phyloP scores from a whole-genome alignment of 805 yeast genomes.

The Monosporozyma solicola region DNA sequence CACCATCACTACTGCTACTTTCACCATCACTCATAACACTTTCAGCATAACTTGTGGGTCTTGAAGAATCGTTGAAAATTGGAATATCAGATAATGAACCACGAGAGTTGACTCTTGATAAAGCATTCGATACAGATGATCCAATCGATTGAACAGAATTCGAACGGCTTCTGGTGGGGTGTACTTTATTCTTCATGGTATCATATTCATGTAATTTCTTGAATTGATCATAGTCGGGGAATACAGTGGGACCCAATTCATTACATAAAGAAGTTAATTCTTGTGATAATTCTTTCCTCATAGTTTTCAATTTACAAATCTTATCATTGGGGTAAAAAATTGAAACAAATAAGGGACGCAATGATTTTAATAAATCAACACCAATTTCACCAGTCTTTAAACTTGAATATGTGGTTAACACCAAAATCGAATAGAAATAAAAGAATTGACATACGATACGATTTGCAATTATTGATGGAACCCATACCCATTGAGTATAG shows the following conservation, averaged over 20 bases:
- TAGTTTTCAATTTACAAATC: conserved; percentile 44
- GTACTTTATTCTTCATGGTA: conserved; percentile 3
- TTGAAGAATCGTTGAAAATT: conserved; percentile 33
- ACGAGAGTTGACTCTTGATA: conserved; percentile 53
- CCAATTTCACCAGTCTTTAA: conserved; percentile 86
- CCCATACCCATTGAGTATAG: conserved; percentile 28
- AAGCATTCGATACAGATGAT: conserved; percentile 45
- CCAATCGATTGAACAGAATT: conserved; percentile 18
- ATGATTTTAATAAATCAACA: conserved; percentile 70
- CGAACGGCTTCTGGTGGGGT: conserved; percentile 20
- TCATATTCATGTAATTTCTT: conserved; percentile 1
- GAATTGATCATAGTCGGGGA: conserved; percentile 66
- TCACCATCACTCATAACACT: conserved; percentile 1
- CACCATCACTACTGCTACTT: neutral
- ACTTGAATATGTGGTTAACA: conserved; percentile 79
- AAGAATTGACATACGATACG: conserved; percentile 30
- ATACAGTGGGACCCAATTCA: conserved; percentile 74
- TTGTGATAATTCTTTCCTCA: conserved; percentile 50
- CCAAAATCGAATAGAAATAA: conserved; percentile 45
- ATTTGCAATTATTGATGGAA: conserved; percentile 9
- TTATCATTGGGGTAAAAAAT: conserved; percentile 35
- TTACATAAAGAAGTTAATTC: conserved; percentile 77
- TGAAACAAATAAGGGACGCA: conserved; percentile 56
- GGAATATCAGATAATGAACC: conserved; percentile 59
- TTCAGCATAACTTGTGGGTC: conserved; percentile 2